A percentile compares a stretch with the other conserved stretches of the same genome.
phyloP scores from a whole-genome alignment of 805 yeast species.

The Sporopachydermia quercuum region DNA sequence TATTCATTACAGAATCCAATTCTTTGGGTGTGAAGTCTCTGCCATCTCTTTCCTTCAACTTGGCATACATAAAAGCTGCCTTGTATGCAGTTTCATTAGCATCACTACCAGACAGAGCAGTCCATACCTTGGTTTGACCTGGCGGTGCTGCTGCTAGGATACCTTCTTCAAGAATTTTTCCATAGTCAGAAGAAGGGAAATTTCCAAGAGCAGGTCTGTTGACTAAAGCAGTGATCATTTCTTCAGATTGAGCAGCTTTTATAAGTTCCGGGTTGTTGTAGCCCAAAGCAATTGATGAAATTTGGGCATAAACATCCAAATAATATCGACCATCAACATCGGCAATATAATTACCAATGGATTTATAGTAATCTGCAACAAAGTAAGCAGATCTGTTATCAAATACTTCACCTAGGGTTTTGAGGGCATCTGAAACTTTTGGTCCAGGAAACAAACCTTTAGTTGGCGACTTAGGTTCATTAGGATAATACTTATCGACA shows the following conservation, averaged over 20 bases:
- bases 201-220: slow-evolving; percentile 80
- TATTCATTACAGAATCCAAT: slow-evolving; percentile 58
- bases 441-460: slow-evolving; percentile 70
- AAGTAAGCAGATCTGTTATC: slow-evolving; percentile 66
- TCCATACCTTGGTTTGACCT: slow-evolving; percentile 64
- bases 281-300: slow-evolving; percentile 74
- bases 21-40: slow-evolving; percentile 56
- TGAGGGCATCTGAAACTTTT: slow-evolving; percentile 34
- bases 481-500: slow-evolving; percentile 50
- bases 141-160: slow-evolving; percentile 64
- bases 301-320: slow-evolving; percentile 71
- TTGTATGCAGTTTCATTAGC: slow-evolving; percentile 83
- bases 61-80: slow-evolving; percentile 77
- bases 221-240: slow-evolving; percentile 56
- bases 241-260: slow-evolving; percentile 53
- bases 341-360: slow-evolving; percentile 63
- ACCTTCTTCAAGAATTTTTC: slow-evolving; percentile 32
- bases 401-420: slow-evolving; percentile 42
- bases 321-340: slow-evolving; percentile 68
- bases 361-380: slow-evolving; percentile 60
- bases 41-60: slow-evolving; percentile 38
- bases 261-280: slow-evolving; percentile 70
- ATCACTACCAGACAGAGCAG: slow-evolving; percentile 73
- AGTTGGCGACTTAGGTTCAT: slow-evolving; percentile 62
- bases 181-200: slow-evolving; percentile 57